A percentile compares a stretch with the other conserved stretches of the same genome.
These are phyloP conservation scores for Plasmodium relictum DNA, from an alignment of 169 alveolate species.

Conservation along the genomic window DNA sequence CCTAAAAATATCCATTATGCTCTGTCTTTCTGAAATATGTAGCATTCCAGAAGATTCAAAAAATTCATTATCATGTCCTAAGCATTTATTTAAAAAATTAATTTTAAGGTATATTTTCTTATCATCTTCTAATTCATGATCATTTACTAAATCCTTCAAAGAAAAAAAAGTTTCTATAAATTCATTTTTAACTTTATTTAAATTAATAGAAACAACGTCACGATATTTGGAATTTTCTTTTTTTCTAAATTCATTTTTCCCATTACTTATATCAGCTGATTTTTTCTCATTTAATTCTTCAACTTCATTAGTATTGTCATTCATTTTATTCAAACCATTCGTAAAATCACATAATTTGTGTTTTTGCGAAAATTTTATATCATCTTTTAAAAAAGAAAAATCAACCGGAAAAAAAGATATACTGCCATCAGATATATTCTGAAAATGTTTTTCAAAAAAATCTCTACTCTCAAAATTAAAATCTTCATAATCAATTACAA, in stretches of 20 bases:
- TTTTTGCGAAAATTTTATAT: conserved; percentile 8
- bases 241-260: neutral
- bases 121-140: conserved; percentile 3
- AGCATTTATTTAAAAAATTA: conserved; percentile 15
- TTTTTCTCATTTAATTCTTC: neutral
- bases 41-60: conserved; percentile 44
- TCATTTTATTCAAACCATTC: neutral
- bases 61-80: conserved; percentile 56
- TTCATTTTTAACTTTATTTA: conserved; percentile 36
- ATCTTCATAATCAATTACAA: conserved; percentile 48
- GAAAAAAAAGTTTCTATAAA: conserved; percentile 54
- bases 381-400: conserved; percentile 45
- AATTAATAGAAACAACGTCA: conserved; percentile 11
- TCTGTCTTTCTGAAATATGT: conserved; percentile 46
- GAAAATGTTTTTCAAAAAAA: conserved; percentile 22
- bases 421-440: conserved; percentile 10
- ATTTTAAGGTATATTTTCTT: conserved; percentile 4
- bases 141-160: conserved; percentile 16
- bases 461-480: conserved; percentile 35
- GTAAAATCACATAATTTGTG: neutral
- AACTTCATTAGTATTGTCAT: neutral
- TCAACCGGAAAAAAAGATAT: conserved; percentile 32
- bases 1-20: conserved; percentile 35
- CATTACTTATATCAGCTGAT: neutral
- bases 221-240: neutral